Conservation (phyloP, 805 yeast species). For the Torulaspora indica region DNA sequence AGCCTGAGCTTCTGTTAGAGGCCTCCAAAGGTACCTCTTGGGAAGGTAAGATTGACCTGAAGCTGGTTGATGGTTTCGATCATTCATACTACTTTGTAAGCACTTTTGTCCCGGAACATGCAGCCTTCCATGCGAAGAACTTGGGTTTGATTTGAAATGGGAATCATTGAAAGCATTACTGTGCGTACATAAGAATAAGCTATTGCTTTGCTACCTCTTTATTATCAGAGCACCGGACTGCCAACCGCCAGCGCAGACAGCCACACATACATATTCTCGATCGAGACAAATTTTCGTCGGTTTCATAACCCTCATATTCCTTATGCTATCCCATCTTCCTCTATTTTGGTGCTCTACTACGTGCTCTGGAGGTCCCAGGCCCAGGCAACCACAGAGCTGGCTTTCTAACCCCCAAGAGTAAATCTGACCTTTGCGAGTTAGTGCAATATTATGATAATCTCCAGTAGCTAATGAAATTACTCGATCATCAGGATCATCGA, state of each 20-base stretch:
- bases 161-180: neutral
- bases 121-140: slow-evolving; percentile 77
- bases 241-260: slow-evolving; percentile 76
- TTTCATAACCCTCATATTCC: slow-evolving; percentile 36
- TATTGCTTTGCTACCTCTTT: slow-evolving; percentile 7
- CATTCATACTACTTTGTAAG: slow-evolving; percentile 87
- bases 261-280: slow-evolving; percentile 45
- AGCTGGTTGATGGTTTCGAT: slow-evolving; percentile 76
- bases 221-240: slow-evolving; percentile 62
- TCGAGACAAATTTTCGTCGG: slow-evolving; percentile 42
- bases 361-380: slow-evolving; percentile 44
- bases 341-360: slow-evolving; percentile 21
- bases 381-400: slow-evolving; percentile 62
- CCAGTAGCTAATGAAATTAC: slow-evolving; percentile 61
- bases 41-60: slow-evolving; percentile 54
- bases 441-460: slow-evolving; percentile 64
- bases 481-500: slow-evolving; percentile 39
- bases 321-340: slow-evolving; percentile 32
- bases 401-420: slow-evolving; percentile 68
- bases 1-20: slow-evolving; percentile 65
- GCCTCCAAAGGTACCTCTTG: slow-evolving; percentile 54
- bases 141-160: slow-evolving; percentile 35
- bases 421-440: slow-evolving; percentile 53
- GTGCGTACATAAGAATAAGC: neutral
- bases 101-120: slow-evolving; percentile 75